Base-by-base conservation (phyloP, 306 rosid genomes). In the Inga oerstediana region DNA sequence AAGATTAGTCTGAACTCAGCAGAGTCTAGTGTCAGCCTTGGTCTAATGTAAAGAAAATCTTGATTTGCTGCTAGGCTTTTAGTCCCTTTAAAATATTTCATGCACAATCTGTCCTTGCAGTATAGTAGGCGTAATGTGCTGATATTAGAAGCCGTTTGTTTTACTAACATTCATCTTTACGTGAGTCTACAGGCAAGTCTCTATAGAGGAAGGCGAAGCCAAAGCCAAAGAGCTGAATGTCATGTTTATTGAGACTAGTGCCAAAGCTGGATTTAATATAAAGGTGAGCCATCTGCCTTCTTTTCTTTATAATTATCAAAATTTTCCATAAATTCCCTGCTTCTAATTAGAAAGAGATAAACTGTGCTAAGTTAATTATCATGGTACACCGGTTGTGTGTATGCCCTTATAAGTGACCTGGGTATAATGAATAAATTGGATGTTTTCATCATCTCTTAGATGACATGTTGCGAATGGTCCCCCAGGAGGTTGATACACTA, bases 191-290 rank as follows among this genome's bases (percentile, higher is more conserved):
- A 91, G 97, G 77, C 96, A 91, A 90, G 96, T 93, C 67, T 93
- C 97, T 15, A 79, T 88, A 72, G 97, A 91, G 80, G 97, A 93
- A 89, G 97, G 91, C 69, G 97, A 93, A 89, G 96, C 92, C 34
- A 93, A 89, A 88, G 90, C 92, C 19, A 91, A 82, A 8, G 95
- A 90, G 51, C 84, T 91, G 43, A 90, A 91, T 82, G 96, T 91
- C 81, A 89, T 93, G 94, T 91, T 88, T 58, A 91, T 91, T 48
- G 97, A 93, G 87, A 90, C 94, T 35, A 93, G 92, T 69, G 97
- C 97, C 39, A 93, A 93, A 83, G 97, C 94, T 79, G 95, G 96
- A 39, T 93, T 93, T 84, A 93, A 93, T 83, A 93, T 93, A 79
- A 93, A 93, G 94, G 97, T 93, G 49, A 79, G 56, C 74, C 20